Evolutionary conservation across 2,329 filamentous ascomycete genomes (phyloP), one percentile per base, ranked within the genome.

Genomic region (Cercospora citrullina): DNA sequence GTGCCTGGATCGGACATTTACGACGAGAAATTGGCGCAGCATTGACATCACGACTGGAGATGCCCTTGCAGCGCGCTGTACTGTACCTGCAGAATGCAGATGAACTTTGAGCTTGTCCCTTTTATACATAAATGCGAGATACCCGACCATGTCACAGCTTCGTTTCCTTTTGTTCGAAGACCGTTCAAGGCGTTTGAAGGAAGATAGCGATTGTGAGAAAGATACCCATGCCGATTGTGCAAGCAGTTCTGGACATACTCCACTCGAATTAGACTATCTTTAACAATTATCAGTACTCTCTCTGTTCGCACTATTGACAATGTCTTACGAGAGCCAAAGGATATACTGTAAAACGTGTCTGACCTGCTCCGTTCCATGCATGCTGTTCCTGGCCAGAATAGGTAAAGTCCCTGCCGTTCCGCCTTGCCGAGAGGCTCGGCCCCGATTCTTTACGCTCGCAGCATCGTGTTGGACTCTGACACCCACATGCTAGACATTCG

Each of bases 41-140:
- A 59, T 36, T 59, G 55, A 36, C 55, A 59, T 36, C 55, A 59
- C 55, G 28, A 59, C 48, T 59, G 55, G 16, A 36, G 28, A 59
- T 36, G 30, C 55, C 55, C 55, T 59, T 59, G 55, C 30, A 59
- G 55, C 28, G 55, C 55, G 30, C 55, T 59, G 55, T 59, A 21
- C 55, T 6, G 62, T 64, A 64, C 62, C 62, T 64, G 62, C 62
- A 64, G 39, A 30, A 28, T 62, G 60, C 60, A 62, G 60, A 23
- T 28, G 51, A 39, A 31, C 51, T 23, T 64, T 64, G 23, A 64
- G 62, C 51, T 64, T 59, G 31, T 59, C 28, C 30, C 53, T 31
- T 39, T 64, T 58, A 59, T 33, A 58, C 53, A 64, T 59, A 48
- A 31, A 16, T 57, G 45, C 62, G 53, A 58, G 62, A 64, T 64